phyloP scores from a whole-genome alignment of 139 green algal species.

The Nannochloris sp. region DNA sequence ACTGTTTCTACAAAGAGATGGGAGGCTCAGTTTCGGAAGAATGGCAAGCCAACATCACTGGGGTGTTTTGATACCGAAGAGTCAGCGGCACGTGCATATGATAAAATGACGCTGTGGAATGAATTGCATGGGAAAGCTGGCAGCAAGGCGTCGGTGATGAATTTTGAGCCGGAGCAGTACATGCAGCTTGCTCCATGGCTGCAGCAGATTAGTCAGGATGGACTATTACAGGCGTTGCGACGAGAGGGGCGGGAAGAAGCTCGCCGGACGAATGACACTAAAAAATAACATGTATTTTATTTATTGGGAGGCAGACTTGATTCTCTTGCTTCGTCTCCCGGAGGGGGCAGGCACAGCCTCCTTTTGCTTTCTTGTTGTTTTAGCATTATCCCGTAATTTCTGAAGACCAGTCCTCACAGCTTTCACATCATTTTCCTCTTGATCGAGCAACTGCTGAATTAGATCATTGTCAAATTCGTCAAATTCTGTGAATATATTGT shows the following conservation, averaged over 20 bases:
- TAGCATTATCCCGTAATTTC: constrained; percentile 22
- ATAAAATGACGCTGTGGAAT: constrained; percentile 93
- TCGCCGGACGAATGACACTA: too few relatives aligned
- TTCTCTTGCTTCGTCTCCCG: background rate
- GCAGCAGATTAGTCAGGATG: constrained; percentile 57
- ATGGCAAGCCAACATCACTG: constrained; percentile 74
- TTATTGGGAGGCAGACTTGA: too few relatives aligned
- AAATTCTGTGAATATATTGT: constrained; percentile 31
- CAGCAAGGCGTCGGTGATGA: constrained; percentile 76
- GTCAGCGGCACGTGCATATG: constrained; percentile 76
- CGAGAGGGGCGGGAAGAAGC: constrained; percentile 69
- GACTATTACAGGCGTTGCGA: constrained; percentile 67
- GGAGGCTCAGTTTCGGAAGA: constrained; percentile 82
- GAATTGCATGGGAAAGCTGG: constrained; percentile 65
- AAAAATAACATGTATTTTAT: too few relatives aligned
- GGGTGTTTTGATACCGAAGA: constrained; percentile 81
- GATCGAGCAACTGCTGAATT: constrained; percentile 50
- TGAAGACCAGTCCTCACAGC: constrained; percentile 19
- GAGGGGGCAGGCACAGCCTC: constrained; percentile 1
- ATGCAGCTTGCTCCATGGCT: constrained; percentile 65
- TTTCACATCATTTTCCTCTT: constrained; percentile 54
- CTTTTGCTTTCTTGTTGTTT: constrained; percentile 25
- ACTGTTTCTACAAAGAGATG: constrained; percentile 83
- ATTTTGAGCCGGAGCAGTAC: constrained; percentile 78
- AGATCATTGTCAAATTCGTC: constrained; percentile 52